phyloP scores from a whole-genome alignment of 2,329 filamentous ascomycete genomes.

The Sarocladium kiliense region DNA sequence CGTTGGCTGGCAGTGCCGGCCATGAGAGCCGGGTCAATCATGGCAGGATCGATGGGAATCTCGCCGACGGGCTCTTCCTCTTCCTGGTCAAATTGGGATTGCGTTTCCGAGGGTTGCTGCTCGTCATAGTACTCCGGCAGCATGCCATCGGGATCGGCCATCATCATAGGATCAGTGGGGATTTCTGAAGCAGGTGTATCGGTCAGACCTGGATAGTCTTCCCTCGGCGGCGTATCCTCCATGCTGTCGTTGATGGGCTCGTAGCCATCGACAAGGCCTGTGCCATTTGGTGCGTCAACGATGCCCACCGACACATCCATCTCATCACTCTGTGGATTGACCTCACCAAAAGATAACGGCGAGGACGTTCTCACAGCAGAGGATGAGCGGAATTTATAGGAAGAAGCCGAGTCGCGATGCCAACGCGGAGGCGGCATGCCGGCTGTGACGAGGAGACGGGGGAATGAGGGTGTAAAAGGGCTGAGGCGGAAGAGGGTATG shows the following conservation, averaged over 20 bases:
- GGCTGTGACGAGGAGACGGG: not conserved
- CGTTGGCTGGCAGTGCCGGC: not conserved
- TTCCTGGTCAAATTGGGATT: not conserved
- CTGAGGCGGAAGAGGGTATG: not conserved
- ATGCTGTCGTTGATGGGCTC: not conserved
- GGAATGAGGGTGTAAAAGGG: not conserved
- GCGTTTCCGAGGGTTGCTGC: not conserved
- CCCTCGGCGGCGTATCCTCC: not conserved
- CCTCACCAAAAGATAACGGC: conserved; percentile 1
- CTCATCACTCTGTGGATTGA: not conserved
- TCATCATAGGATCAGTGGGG: conserved; percentile 2
- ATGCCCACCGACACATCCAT: conserved; percentile 1
- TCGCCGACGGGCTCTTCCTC: conserved; percentile 1
- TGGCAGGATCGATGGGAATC: conserved; percentile 8
- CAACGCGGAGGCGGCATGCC: conserved; percentile 8
- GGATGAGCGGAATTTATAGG: conserved; percentile 2
- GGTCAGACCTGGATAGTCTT: conserved; percentile 4
- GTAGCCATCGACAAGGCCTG: not conserved
- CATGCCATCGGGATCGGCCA: not conserved
- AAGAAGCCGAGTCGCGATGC: conserved; percentile 5
- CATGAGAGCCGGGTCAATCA: conserved; percentile 8
- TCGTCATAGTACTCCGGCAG: not conserved
- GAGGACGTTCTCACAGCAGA: conserved; percentile 5
- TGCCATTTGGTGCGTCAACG: conserved; percentile 3
- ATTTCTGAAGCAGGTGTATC: conserved; percentile 4